Evolutionary conservation across 2,329 filamentous ascomycete genomes (phyloP).

Genomic region (Cladosporium sp.): DNA sequence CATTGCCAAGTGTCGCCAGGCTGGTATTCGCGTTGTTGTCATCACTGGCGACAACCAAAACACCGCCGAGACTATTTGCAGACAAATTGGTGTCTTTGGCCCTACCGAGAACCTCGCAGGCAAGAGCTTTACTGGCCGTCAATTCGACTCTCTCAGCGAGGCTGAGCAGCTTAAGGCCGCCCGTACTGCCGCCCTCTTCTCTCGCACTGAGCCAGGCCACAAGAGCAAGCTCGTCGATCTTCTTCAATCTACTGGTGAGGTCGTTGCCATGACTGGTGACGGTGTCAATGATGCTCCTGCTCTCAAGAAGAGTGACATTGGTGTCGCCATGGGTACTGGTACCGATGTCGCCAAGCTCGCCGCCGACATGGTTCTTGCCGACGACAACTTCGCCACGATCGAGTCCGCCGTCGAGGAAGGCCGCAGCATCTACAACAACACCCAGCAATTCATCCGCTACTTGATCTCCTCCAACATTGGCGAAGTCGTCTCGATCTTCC

Average conservation of each 20-base stretch:
- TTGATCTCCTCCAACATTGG: slow-evolving; percentile 99
- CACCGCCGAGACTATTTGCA: slow-evolving; percentile 95
- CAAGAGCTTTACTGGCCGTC: slow-evolving; percentile 91
- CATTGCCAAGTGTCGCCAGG: slow-evolving; percentile 82
- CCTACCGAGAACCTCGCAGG: slow-evolving; percentile 74
- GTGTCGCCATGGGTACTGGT: slow-evolving; percentile 96
- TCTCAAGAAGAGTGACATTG: slow-evolving; percentile 97
- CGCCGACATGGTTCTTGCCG: slow-evolving; percentile 96
- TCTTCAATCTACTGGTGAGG: slow-evolving; percentile 84
- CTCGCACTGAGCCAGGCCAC: slow-evolving; percentile 88
- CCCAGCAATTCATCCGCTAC: slow-evolving; percentile 98
- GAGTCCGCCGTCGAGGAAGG: slow-evolving; percentile 94
- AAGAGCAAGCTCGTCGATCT: slow-evolving; percentile 98
- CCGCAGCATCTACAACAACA: slow-evolving; percentile 98
- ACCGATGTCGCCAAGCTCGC: slow-evolving; percentile 96
- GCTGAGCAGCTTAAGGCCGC: slow-evolving; percentile 78
- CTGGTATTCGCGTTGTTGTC: slow-evolving; percentile 93
- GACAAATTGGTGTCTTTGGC: slow-evolving; percentile 91
- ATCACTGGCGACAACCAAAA: slow-evolving; percentile 98
- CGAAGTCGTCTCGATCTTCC: slow-evolving; percentile 97
- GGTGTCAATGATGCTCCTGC: slow-evolving; percentile 98
- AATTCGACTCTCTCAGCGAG: slow-evolving; percentile 82
- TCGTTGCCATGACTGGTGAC: slow-evolving; percentile 98
- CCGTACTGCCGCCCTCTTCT: slow-evolving; percentile 84
- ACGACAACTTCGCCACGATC: slow-evolving; percentile 99